Evolutionary conservation across 768 basidiomycete species (phyloP), one percentile per base, ranked within the genome.

Genomic region (Candolleomyces efflorescens): DNA sequence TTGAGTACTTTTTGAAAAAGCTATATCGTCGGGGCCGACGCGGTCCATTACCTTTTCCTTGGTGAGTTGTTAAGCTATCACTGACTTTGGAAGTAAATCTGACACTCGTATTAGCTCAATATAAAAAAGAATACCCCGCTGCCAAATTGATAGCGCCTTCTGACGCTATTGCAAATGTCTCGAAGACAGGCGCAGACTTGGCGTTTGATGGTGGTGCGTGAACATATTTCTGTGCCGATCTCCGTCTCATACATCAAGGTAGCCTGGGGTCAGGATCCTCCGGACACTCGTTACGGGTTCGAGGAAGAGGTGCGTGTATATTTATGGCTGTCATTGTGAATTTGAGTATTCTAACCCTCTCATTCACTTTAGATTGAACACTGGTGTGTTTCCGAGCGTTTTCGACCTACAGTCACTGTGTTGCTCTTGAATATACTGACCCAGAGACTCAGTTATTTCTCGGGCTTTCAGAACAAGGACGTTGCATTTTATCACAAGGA

Each of bases 401-500:
- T 17, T 9, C 41, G 5, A 0, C 1, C 38, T 6, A 20, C n/a
- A 38, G 3, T 48, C 11, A 27, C 15, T 45, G 24, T 20, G 17
- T 39, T 24, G 23, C 23, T 7, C 51, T 12, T 52, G 57, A 23
- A 61, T 17, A n/a, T 17, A 18, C 5, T 23, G 5, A 49, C 11
- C 32, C 5, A 32, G 32, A 32, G 6, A 5, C 32, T 32, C 58
- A 87, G 86, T 63, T 89, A 87, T 65, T 90, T 90, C 67, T 75
- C 85, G 10, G 87, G 87, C 0, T 81, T 83, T 65, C 75, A 72
- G 59, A 91, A 90, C 67, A 88, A 90, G 66, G 93, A 95, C 54
- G 82, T 94, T 13, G 90, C 92, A 0, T 93, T 92, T 71, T 81
- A 88, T 58, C 93, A 96, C 65, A 71, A 75, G 12, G 74, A 81